These are phyloP conservation scores for Penicillium sp. DNA, from an alignment of 2,329 filamentous ascomycete genomes.

Conservation along the genomic window DNA sequence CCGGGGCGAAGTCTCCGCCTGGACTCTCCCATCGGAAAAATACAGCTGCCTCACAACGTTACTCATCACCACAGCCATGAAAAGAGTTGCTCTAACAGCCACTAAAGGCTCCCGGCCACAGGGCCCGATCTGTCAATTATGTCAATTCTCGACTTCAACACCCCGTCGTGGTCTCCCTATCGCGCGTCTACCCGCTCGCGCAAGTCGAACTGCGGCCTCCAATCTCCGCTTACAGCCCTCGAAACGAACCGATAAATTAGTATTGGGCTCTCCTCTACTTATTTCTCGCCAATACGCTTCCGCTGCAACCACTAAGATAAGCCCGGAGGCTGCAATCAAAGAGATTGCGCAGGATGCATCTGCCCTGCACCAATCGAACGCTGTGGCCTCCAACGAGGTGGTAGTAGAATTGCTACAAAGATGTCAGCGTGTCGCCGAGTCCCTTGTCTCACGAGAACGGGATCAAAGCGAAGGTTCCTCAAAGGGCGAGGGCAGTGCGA, in stretches of 20 bases:
- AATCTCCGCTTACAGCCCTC: conserved; percentile 21
- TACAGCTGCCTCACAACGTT: conserved; percentile 9
- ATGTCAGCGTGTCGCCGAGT: conserved; percentile 37
- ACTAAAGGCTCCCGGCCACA: conserved; percentile 26
- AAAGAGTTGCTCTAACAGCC: conserved; percentile 34
- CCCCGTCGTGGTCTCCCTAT: conserved; percentile 23
- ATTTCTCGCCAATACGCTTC: conserved; percentile 23
- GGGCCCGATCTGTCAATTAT: conserved; percentile 41
- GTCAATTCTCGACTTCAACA: conserved; percentile 34
- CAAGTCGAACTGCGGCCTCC: conserved; percentile 9
- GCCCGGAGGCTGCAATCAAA: conserved; percentile 32
- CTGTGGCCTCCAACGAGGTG: conserved; percentile 37
- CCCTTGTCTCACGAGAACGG: conserved; percentile 30
- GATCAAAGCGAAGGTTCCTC: conserved; percentile 17
- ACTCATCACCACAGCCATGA: conserved; percentile 32
- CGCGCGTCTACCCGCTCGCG: conserved; percentile 14
- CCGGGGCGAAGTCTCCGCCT: conserved; percentile 34
- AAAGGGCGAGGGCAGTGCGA: conserved; percentile 36
- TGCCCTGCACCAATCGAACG: conserved; percentile 30
- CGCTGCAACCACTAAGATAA: conserved; percentile 8
- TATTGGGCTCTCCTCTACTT: conserved; percentile 2
- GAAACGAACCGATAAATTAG: conserved; percentile 12
- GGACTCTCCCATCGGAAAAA: conserved; percentile 23
- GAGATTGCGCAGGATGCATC: conserved; percentile 30
- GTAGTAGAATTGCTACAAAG: conserved; percentile 37